Conservation (phyloP, 208 protist genomes). For the Leishmania major region DNA sequence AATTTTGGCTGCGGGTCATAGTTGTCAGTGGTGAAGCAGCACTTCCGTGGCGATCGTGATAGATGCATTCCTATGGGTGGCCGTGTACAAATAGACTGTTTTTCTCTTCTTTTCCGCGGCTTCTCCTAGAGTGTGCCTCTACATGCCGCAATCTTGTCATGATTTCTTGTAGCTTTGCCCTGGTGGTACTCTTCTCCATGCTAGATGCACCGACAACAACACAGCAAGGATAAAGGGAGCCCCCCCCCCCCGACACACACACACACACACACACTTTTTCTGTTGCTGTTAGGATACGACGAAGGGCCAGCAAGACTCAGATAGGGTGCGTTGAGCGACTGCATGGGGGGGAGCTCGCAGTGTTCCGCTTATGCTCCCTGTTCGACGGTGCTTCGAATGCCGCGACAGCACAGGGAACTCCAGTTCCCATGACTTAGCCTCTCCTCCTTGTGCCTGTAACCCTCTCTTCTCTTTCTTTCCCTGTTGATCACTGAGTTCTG, state of each 20-base stretch:
- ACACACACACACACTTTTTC: neutral
- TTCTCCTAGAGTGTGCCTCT: neutral
- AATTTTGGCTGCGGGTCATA: neutral
- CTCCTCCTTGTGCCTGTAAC: neutral
- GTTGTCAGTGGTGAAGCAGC: neutral
- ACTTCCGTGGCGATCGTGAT: neutral
- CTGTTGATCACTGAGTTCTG: neutral
- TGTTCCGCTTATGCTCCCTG: neutral
- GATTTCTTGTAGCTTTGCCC: neutral
- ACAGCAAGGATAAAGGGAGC: neutral
- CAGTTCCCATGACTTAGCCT: neutral
- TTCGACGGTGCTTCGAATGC: neutral
- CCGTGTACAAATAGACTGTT: neutral
- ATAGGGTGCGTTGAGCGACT: neutral
- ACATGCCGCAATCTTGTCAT: neutral
- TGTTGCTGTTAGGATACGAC: neutral
- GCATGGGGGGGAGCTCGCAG: neutral
- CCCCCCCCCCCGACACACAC: neutral
- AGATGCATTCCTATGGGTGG: neutral
- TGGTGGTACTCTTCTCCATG: neutral
- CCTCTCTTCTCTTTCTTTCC: neutral
- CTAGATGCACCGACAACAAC: neutral
- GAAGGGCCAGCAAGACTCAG: no score
- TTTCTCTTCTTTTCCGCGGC: neutral
- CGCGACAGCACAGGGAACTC: neutral